Conservation (phyloP, 768 basidiomycete species). For the Leccinum olivaceopallidum region DNA sequence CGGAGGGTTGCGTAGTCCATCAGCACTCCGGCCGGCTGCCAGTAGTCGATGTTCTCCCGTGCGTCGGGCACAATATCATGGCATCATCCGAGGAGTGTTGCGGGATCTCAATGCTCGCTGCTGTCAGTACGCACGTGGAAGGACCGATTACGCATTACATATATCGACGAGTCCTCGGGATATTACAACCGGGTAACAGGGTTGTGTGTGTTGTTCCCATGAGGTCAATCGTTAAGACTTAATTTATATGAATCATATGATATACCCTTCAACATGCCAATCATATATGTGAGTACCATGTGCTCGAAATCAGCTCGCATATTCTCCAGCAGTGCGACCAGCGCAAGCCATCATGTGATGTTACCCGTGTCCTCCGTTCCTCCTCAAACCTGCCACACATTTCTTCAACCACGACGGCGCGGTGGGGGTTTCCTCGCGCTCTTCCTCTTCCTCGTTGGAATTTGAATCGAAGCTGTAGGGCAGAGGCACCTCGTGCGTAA, state of each 20-base stretch:
- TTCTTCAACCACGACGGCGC: not conserved
- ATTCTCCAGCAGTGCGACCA: not conserved
- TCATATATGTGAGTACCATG: not conserved
- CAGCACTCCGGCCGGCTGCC: not conserved
- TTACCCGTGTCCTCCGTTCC: constrained; percentile 7
- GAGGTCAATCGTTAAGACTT: not conserved
- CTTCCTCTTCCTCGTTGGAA: constrained; percentile 49
- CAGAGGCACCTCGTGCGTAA: constrained; percentile 82
- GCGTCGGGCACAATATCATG: not conserved
- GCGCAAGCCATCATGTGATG: not conserved
- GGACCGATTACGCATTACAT: not conserved
- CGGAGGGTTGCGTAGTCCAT: not conserved
- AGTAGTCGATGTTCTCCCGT: not conserved
- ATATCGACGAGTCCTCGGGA: not conserved
- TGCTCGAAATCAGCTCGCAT: not conserved
- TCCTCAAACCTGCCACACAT: not conserved
- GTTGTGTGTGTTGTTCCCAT: not conserved
- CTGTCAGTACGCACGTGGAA: not conserved
- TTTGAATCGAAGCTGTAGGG: constrained; percentile 59
- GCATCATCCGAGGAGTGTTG: not conserved
- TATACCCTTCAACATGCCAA: not conserved
- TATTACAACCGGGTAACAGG: not conserved
- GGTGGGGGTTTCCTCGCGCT: constrained; percentile 34
- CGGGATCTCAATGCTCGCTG: not conserved
- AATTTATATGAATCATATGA: not conserved